Evolutionary conservation across 768 basidiomycete species (phyloP).

Genomic region (Dentipellis fragilis): DNA sequence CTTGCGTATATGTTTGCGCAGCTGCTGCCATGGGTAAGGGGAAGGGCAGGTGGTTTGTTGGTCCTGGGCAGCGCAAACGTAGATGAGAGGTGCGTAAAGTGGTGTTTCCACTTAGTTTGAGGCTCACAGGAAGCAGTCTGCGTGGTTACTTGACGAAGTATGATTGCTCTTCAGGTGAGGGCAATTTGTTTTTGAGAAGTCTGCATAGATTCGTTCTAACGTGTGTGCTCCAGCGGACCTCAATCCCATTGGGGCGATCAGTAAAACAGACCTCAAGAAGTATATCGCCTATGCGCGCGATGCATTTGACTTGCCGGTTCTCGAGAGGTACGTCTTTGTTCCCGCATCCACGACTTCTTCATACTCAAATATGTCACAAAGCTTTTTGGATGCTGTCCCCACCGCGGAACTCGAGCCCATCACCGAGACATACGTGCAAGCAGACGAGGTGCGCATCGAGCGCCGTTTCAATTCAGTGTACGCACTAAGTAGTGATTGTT

Average conservation of each 20-base stretch:
- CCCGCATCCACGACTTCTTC: not conserved
- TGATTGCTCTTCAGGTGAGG: conserved; percentile 81
- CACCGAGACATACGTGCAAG: conserved; percentile 87
- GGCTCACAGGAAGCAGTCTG: conserved; percentile 40
- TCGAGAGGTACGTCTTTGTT: conserved; percentile 47
- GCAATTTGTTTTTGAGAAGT: not conserved
- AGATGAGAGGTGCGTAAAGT: conserved; percentile 71
- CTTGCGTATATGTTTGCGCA: conserved; percentile 92
- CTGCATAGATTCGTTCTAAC: conserved; percentile 8
- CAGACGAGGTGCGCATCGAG: conserved; percentile 68
- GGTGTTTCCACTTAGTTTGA: not conserved
- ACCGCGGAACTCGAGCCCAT: conserved; percentile 97
- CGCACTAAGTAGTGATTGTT: not conserved
- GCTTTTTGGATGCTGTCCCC: conserved; percentile 86
- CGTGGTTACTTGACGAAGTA: conserved; percentile 98
- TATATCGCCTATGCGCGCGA: conserved; percentile 81
- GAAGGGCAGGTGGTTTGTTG: conserved; percentile 73
- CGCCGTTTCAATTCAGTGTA: not conserved
- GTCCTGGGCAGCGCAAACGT: conserved; percentile 98
- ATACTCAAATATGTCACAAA: conserved; percentile 21
- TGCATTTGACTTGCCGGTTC: conserved; percentile 77
- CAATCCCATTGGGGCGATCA: conserved; percentile 97
- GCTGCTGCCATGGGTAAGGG: conserved; percentile 85
- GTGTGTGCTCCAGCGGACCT: conserved; percentile 61
- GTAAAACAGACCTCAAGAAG: conserved; percentile 93